Percentiles rank a stretch among this genome's conserved stretches.
phyloP scores from a whole-genome alignment of 345 rosid genomes.

The Populus deltoides region DNA sequence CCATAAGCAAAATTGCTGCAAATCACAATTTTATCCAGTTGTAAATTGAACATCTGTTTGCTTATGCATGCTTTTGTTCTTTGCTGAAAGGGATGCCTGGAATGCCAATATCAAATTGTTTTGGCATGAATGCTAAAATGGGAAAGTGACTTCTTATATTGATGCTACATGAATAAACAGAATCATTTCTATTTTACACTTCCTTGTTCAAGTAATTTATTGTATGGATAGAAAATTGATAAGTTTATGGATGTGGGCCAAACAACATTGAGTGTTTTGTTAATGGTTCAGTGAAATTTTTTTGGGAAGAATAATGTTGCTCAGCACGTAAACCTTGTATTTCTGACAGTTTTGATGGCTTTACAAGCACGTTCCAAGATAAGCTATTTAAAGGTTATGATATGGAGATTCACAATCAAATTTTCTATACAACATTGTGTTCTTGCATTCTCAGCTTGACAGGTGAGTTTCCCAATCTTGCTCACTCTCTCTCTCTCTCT shows the following conservation, averaged over 20 bases:
- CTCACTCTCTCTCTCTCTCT: background rate
- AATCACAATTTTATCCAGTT: background rate
- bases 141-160: background rate
- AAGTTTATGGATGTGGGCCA: background rate
- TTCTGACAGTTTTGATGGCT: constrained; percentile 80
- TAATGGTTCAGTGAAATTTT: background rate
- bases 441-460: constrained; percentile 82
- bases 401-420: constrained; percentile 96
- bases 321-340: constrained; percentile 10
- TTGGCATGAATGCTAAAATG: background rate
- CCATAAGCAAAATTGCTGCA: background rate
- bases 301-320: background rate
- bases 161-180: background rate
- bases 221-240: background rate
- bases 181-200: background rate
- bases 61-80: background rate
- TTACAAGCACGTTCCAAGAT: constrained; percentile 98
- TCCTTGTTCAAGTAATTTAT: background rate
- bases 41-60: background rate
- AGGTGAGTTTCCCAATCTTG: constrained; percentile 40
- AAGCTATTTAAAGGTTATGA: constrained; percentile 87
- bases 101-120: background rate
- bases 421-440: constrained; percentile 87
- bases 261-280: background rate
- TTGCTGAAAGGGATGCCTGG: background rate